A percentile compares a stretch with the other conserved stretches of the same genome.
Evolutionary conservation across 176 grass and related monocot genomes (phyloP).

Genomic region (Pharus latifolius): DNA sequence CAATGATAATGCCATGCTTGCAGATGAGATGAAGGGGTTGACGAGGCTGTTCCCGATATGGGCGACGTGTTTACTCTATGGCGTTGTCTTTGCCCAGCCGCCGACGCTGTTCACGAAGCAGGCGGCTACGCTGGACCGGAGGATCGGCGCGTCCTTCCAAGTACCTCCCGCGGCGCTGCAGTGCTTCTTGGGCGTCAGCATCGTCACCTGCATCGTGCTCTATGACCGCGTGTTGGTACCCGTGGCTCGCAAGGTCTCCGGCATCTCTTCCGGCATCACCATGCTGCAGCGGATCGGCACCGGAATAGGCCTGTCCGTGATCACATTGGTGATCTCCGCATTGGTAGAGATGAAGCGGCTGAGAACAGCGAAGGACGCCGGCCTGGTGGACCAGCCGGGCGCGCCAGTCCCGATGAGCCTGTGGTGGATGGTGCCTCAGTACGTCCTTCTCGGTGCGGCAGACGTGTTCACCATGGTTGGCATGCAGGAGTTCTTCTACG

Average conservation of each 20-base stretch:
- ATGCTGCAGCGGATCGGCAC: slow-evolving; percentile 50
- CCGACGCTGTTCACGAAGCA: slow-evolving; percentile 48
- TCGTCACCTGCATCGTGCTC: slow-evolving; percentile 10
- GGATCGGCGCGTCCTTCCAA: slow-evolving; percentile 4
- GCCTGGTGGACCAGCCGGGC: background rate
- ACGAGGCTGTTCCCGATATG: slow-evolving; percentile 30
- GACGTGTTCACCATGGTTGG: slow-evolving; percentile 40
- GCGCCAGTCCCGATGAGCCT: slow-evolving; percentile 37
- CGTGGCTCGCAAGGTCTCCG: background rate
- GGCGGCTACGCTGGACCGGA: slow-evolving; percentile 28
- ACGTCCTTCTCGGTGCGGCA: slow-evolving; percentile 25
- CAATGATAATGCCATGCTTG: background rate
- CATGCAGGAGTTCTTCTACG: slow-evolving; percentile 68
- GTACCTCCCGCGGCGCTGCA: slow-evolving; percentile 34
- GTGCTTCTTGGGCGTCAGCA: slow-evolving; percentile 21
- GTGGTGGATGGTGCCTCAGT: slow-evolving; percentile 65
- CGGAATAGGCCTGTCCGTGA: slow-evolving; percentile 19
- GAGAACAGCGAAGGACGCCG: slow-evolving; percentile 2
- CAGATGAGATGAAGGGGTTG: slow-evolving; percentile 2
- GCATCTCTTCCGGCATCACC: slow-evolving; percentile 23
- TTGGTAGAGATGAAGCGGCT: slow-evolving; percentile 50
- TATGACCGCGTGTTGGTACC: slow-evolving; percentile 52
- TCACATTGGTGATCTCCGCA: slow-evolving; percentile 7
- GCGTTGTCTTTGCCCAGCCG: slow-evolving; percentile 24
- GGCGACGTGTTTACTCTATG: slow-evolving; percentile 28